Evolutionary conservation across 495 filamentous ascomycete species (phyloP).

Genomic region (Delitschia confertaspora): DNA sequence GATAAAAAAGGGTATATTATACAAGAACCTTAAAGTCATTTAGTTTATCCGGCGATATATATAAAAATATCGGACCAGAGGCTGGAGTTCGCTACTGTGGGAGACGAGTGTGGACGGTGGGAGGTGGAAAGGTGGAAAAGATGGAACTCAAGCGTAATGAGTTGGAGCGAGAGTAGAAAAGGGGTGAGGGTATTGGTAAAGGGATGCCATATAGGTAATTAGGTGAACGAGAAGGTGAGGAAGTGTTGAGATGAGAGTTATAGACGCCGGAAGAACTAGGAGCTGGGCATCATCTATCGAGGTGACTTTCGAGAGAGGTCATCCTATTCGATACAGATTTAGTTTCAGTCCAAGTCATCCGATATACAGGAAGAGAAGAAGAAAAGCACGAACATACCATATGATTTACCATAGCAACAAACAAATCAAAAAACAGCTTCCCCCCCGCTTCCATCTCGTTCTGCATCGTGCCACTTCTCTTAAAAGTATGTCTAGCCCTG

Average conservation of each 20-base stretch:
- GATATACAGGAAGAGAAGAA: too few species aligned
- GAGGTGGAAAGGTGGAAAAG: neutral
- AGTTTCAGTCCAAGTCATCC: too few species aligned
- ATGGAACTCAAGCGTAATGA: constrained; percentile 10
- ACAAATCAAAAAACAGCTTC: constrained; percentile 84
- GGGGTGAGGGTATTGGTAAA: too few species aligned
- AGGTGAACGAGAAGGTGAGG: constrained; percentile 8
- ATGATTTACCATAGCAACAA: constrained; percentile 88
- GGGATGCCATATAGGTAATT: too few species aligned
- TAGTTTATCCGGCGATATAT: too few species aligned
- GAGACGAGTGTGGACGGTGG: constrained; percentile 3
- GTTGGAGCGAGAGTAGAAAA: constrained; percentile 15
- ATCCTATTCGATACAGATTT: too few species aligned
- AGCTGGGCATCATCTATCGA: constrained; percentile 12
- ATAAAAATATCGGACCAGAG: too few species aligned
- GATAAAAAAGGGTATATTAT: too few species aligned
- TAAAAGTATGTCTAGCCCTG: constrained; percentile 73
- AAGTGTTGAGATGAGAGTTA: constrained; percentile 2
- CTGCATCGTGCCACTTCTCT: constrained; percentile 93
- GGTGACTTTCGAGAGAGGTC: constrained; percentile 15
- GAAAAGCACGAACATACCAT: too few species aligned
- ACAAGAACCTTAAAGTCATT: too few species aligned
- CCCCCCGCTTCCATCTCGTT: constrained; percentile 84
- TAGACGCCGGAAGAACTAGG: constrained; percentile 1
- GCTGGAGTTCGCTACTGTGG: neutral